These are phyloP conservation scores for Orbilia blumenaviensis DNA, from an alignment of 2,329 filamentous ascomycete species.

Conservation along the genomic window DNA sequence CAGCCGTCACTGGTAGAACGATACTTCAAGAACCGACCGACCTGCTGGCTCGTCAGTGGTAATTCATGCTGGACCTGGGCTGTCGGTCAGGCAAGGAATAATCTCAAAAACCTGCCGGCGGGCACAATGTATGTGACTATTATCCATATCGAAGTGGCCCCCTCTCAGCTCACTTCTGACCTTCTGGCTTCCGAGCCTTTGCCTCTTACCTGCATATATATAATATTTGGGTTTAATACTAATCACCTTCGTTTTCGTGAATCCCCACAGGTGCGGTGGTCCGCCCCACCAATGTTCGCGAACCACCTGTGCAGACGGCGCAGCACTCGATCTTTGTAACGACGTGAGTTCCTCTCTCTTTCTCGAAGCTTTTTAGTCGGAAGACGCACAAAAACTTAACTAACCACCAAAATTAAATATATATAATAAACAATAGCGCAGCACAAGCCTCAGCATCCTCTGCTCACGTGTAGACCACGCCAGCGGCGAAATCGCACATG, in stretches of 20 bases:
- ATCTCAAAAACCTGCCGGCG: background rate
- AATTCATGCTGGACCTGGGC: background rate
- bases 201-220: too few relatives aligned
- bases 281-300: background rate
- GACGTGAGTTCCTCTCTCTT: background rate
- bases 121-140: background rate
- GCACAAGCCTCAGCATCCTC: background rate
- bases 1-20: conserved; percentile 4
- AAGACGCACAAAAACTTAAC: background rate
- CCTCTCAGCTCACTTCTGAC: too few relatives aligned
- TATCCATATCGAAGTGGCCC: too few relatives aligned
- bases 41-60: background rate
- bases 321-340: background rate
- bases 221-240: background rate
- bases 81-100: background rate
- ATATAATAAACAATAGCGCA: background rate
- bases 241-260: background rate
- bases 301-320: background rate
- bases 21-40: conserved; percentile 1
- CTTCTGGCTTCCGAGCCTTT: too few relatives aligned
- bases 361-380: too few relatives aligned
- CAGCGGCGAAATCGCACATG: background rate
- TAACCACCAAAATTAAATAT: background rate
- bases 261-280: background rate
- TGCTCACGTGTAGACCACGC: background rate